A percentile compares a stretch with the other conserved stretches of the same genome.
These are phyloP conservation scores for Entrophospora sp. DNA, from an alignment of 192 early-diverging fungal species.

Conservation along the genomic window DNA sequence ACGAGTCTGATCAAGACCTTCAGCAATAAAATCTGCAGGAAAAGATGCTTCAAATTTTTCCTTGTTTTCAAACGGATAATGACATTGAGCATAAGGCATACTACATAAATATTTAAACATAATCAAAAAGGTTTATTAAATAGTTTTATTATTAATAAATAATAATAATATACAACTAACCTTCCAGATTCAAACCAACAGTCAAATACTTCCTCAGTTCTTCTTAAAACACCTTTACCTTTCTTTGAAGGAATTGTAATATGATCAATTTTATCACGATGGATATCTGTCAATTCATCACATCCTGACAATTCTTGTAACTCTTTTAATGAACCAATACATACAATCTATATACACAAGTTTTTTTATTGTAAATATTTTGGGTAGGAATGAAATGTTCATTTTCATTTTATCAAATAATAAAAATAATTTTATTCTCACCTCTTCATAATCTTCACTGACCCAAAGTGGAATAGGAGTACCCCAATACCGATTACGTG, in stretches of 20 bases:
- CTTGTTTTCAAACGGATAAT: constrained; percentile 98
- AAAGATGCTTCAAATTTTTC: constrained; percentile 77
- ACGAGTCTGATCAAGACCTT: constrained; percentile 98
- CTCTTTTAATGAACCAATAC: constrained; percentile 86
- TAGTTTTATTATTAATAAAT: too few species aligned
- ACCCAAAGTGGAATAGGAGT: constrained; percentile 99
- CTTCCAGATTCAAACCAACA: constrained; percentile 96
- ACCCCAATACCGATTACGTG: constrained; percentile 98
- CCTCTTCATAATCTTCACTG: constrained; percentile 83
- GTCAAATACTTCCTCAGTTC: constrained; percentile 96
- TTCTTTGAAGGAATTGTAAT: constrained; percentile 92
- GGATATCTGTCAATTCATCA: constrained; percentile 81
- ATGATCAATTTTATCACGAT: constrained; percentile 94
- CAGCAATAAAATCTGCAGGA: constrained; percentile 99
- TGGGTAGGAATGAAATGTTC: not conserved
- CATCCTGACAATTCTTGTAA: constrained; percentile 81
- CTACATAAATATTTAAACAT: too few species aligned
- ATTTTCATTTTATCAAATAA: too few species aligned
- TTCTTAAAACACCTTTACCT: constrained; percentile 73
- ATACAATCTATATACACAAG: constrained; percentile 50
- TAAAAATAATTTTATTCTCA: constrained; percentile 17
- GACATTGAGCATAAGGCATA: constrained; percentile 99
- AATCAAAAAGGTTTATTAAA: not conserved
- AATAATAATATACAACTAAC: not conserved
- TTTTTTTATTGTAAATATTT: not conserved